These are phyloP conservation scores for Penicillium vulpinum DNA, from an alignment of 2,329 filamentous ascomycete species.

Conservation along the genomic window DNA sequence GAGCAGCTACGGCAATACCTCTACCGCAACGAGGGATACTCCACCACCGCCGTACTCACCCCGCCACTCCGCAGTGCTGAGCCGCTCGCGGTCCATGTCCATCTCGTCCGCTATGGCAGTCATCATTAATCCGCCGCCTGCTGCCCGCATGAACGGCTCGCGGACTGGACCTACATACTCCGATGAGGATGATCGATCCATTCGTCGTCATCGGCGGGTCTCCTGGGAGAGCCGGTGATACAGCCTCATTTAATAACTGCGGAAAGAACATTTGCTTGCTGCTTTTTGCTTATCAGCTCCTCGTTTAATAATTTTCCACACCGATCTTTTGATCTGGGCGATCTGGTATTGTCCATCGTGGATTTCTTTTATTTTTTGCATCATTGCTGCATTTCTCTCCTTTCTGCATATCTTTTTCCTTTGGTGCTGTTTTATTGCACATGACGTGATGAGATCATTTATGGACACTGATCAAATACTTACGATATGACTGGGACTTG, in stretches of 20 bases:
- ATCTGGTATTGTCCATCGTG: constrained; percentile 14
- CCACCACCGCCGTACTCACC: constrained; percentile 46
- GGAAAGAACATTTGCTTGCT: background rate
- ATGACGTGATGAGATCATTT: constrained; percentile 17
- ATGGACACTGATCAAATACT: background rate
- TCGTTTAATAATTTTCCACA: background rate
- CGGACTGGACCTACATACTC: constrained; percentile 29
- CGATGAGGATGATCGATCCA: constrained; percentile 22
- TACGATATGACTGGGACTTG: constrained; percentile 4
- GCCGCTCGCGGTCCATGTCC: constrained; percentile 37
- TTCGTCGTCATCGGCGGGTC: constrained; percentile 24
- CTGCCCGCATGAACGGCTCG: constrained; percentile 30
- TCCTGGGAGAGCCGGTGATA: constrained; percentile 32
- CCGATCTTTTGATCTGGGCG: background rate
- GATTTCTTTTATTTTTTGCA: background rate
- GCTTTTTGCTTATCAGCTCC: background rate
- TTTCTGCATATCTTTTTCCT: background rate
- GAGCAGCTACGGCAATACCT: constrained; percentile 47
- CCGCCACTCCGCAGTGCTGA: constrained; percentile 28
- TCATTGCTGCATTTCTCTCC: background rate
- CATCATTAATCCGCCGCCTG: constrained; percentile 25
- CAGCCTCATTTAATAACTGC: background rate
- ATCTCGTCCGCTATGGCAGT: constrained; percentile 30
- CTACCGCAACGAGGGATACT: constrained; percentile 45
- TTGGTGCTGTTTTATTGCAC: constrained; percentile 8